Conservation (phyloP, 768 basidiomycete species). For the Lactarius hatsudake region DNA sequence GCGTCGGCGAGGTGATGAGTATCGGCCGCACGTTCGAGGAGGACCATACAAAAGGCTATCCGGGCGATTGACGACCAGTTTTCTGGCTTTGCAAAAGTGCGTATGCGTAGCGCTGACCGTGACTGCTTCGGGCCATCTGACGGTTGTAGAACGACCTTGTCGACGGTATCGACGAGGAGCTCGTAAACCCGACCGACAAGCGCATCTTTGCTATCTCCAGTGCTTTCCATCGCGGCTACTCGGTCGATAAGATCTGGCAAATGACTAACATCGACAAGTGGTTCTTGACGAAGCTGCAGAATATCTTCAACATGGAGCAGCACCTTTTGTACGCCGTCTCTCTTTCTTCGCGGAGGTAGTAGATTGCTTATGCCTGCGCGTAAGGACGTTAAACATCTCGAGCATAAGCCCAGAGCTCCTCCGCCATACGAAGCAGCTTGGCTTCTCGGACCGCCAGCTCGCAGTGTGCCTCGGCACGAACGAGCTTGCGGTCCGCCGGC, state of each 20-base stretch:
- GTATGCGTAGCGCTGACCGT: constrained; percentile 28
- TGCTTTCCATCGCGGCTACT: constrained; percentile 90
- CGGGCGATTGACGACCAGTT: constrained; percentile 96
- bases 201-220: constrained; percentile 95
- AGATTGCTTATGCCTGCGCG: constrained; percentile 4
- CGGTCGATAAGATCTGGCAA: constrained; percentile 94
- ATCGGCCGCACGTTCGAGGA: constrained; percentile 98
- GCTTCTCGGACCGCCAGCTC: constrained; percentile 93
- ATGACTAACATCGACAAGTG: constrained; percentile 99
- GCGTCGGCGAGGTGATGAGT: constrained; percentile 98
- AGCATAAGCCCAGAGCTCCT: constrained; percentile 62
- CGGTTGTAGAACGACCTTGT: constrained; percentile 74
- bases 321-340: constrained; percentile 58
- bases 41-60: constrained; percentile 96
- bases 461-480: constrained; percentile 82
- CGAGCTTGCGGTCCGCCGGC: constrained; percentile 87
- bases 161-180: constrained; percentile 89
- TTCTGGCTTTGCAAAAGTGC: constrained; percentile 82
- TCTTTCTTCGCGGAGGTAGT: background rate
- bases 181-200: constrained; percentile 93
- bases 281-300: constrained; percentile 89
- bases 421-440: constrained; percentile 85
- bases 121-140: background rate
- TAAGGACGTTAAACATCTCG: constrained; percentile 61
- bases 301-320: constrained; percentile 81